Conservation (phyloP, 805 yeast genomes). For the Torulaspora delbrueckii region DNA sequence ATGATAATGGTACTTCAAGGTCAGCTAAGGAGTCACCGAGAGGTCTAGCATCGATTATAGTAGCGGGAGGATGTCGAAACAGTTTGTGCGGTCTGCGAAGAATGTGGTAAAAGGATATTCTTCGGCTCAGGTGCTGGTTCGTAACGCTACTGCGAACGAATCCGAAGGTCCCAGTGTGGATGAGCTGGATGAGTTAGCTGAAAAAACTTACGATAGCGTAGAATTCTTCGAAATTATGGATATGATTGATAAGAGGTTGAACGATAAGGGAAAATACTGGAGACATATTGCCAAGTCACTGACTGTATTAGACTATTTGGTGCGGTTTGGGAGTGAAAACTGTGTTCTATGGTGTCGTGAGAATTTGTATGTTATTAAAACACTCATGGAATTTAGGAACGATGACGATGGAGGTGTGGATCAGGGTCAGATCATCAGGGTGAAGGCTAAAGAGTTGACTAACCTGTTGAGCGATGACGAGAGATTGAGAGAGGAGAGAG, state of each 20-base stretch:
- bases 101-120: constrained; percentile 77
- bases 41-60: neutral
- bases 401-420: constrained; percentile 72
- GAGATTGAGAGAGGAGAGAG: constrained; percentile 66
- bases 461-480: constrained; percentile 74
- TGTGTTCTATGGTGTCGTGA: constrained; percentile 90
- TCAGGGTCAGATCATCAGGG: constrained; percentile 81
- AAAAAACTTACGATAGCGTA: constrained; percentile 61
- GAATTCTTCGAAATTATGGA: constrained; percentile 89
- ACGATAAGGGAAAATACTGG: constrained; percentile 96
- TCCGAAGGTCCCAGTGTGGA: constrained; percentile 73
- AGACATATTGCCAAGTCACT: constrained; percentile 88
- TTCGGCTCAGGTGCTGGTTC: constrained; percentile 77
- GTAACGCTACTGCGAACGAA: constrained; percentile 89
- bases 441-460: constrained; percentile 84
- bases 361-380: constrained; percentile 80
- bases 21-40: neutral
- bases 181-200: constrained; percentile 81
- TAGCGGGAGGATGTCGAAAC: constrained; percentile 54
- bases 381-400: constrained; percentile 82
- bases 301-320: constrained; percentile 78
- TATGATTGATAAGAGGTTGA: constrained; percentile 82
- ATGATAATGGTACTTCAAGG: no score
- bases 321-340: constrained; percentile 78
- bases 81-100: constrained; percentile 74